Evolutionary conservation across 23 red algal species (phyloP), one percentile per base, ranked within the genome.

Genomic region (Gracilariopsis chorda): DNA sequence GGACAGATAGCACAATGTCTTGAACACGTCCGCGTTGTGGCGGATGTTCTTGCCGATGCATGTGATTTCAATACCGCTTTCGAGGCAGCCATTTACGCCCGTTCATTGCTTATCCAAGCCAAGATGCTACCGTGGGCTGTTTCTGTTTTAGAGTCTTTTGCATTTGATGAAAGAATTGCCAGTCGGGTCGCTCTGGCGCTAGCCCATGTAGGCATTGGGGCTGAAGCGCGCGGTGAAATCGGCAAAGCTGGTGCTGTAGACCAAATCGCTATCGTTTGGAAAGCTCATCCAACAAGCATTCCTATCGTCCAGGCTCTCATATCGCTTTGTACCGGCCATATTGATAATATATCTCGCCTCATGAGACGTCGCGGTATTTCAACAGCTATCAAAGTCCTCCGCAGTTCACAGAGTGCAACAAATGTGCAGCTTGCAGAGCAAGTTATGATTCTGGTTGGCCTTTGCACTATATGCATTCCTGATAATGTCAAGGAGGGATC

Each of bases 311-410:
- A 53, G 5, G 40, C 88, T 4, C 74, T 91, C 10, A 52, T 74
- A 45, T 68, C 77, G 1, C 56, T 91, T 28, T 73, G 52, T 45
- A 21, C 56, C 17, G 88, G 75, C 0, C 88, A 91, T 75, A 75
- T 91, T 40, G 88, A 91, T 29, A 91, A 91, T 46, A 65, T 91
- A 14, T 91, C 88, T 10, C 51, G 88, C 8, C 23, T 82, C 59
- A 82, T 91, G 88, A 56, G 88, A 43, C 52, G 52, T 9, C 55
- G 77, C 17, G 88, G 55, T 1, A 57, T 91, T 63, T 19, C 47
- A 21, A 74, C 71, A 24, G 74, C 85, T 48, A 56, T 89, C 17
- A 39, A 46, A 0, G 17, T 78, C 0, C 27, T 89, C 33, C 57
- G 44, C 7, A 36, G 23, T 23, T 27, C 52, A 23, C 39, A 80